Evolutionary conservation across 768 basidiomycete genomes (phyloP), one percentile per base, ranked within the genome.

Genomic region (Paxillus ammoniavirescens): DNA sequence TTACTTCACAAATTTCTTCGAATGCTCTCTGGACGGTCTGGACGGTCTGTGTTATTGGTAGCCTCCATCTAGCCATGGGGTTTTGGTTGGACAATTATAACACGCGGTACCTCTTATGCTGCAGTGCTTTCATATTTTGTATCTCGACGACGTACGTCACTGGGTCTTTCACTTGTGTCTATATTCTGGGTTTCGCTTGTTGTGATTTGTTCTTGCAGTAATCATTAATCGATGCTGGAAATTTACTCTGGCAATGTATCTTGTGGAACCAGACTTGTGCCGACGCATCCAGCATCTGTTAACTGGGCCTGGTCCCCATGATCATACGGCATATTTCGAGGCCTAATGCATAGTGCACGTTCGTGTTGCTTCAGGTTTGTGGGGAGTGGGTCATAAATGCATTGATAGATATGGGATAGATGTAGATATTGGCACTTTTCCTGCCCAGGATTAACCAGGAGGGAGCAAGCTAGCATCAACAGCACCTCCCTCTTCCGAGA

Each of bases 381-480:
- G 6, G 26, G 26, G 26, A 26, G 26, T 21, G 30, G 2, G 18
- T 42, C 15, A n/a, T 42, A 18, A 12, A 26, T 28, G 35, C 17
- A 10, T 43, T 13, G 28, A 18, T 8, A 31, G 17, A 10, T 40
- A 31, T 26, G 5, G 10, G n/a, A 14, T 40, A 18, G 36, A 35
- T 26, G 26, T 26, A 26, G 26, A 26, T 1, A 26, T 26, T 26
- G 26, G 5, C 26, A 26, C 26, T 26, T 26, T 26, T 6, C 26
- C 26, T 5, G 6, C 18, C 31, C 2, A 17, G 28, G 5, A 30
- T 78, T 78, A 99, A 68, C 97, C 97, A 17, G 96, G 97, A 54
- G 97, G 97, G 4, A 99, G 85, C 40, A 97, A 76, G 62, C 88
- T 93, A 6, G 93, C 87, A 67, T 99, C 97, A 41, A 99, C 80